phyloP scores from a whole-genome alignment of 495 filamentous ascomycete genomes.

The Pyrenopolyporus hunteri region DNA sequence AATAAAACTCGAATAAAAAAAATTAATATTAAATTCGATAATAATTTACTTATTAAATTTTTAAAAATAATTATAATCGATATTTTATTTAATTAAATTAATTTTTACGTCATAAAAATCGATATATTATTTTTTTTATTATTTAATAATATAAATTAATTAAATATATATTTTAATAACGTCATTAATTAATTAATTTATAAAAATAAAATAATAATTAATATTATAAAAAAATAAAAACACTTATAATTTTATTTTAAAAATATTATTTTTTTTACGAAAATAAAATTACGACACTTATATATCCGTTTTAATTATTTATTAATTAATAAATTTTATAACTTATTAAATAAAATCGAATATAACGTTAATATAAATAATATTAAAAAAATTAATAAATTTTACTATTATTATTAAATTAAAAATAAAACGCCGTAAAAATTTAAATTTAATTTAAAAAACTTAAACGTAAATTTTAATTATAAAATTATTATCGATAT shows the following conservation, averaged over 20 bases:
- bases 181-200: slow-evolving; percentile 3
- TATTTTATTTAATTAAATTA: neutral
- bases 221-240: neutral
- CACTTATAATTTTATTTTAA: slow-evolving; percentile 9
- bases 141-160: neutral
- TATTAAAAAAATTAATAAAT: slow-evolving; percentile 5
- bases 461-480: neutral
- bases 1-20: neutral
- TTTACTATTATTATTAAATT: slow-evolving; percentile 8
- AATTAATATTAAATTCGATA: neutral
- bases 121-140: neutral
- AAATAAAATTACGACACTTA: neutral
- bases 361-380: neutral
- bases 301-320: slow-evolving; percentile 1
- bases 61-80: neutral
- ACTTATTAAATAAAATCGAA: slow-evolving; percentile 7
- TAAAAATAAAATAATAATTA: neutral
- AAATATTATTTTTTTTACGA: neutral
- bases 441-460: neutral
- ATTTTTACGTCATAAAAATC: neutral
- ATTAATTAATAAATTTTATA: slow-evolving; percentile 6
- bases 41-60: neutral
- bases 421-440: neutral
- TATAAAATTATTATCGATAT: neutral
- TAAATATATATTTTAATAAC: slow-evolving; percentile 3